phyloP scores from a whole-genome alignment of 177 flowering plant genomes.

The Tripterygium wilfordii region DNA sequence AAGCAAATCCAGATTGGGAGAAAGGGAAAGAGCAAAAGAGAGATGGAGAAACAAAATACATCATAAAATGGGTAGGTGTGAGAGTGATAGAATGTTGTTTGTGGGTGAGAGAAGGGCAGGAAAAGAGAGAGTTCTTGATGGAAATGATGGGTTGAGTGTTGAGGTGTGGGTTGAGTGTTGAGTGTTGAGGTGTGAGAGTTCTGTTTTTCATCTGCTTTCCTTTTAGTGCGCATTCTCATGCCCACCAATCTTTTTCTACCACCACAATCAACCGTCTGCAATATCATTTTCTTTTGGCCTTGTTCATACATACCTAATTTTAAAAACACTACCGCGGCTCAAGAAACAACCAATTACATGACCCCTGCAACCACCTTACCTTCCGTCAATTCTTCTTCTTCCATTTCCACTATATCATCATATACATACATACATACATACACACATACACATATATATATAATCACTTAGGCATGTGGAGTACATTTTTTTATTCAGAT shows the following conservation, averaged over 20 bases:
- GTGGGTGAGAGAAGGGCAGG: neutral
- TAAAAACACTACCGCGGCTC: too few relatives aligned
- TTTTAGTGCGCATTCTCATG: slow-evolving; percentile 1
- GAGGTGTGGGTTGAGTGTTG: slow-evolving; percentile 14
- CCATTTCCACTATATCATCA: too few relatives aligned
- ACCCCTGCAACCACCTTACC: too few relatives aligned
- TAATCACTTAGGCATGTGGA: too few relatives aligned
- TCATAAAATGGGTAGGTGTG: neutral
- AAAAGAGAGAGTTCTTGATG: slow-evolving; percentile 11
- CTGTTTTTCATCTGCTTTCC: slow-evolving; percentile 1
- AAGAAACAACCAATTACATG: too few relatives aligned
- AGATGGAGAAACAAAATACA: too few relatives aligned
- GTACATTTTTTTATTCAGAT: too few relatives aligned
- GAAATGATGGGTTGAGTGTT: slow-evolving; percentile 21
- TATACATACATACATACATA: too few relatives aligned
- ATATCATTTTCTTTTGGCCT: neutral
- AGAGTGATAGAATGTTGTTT: neutral
- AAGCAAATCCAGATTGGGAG: neutral
- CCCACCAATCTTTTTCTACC: neutral
- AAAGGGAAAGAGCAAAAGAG: neutral
- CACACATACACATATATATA: too few relatives aligned
- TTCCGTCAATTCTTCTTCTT: too few relatives aligned
- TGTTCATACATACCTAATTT: neutral
- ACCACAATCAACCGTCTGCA: neutral
- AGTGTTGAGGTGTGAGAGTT: slow-evolving; percentile 19